Base-by-base conservation (phyloP, 140 eudicot genomes). In the Flaveria floridana region DNA sequence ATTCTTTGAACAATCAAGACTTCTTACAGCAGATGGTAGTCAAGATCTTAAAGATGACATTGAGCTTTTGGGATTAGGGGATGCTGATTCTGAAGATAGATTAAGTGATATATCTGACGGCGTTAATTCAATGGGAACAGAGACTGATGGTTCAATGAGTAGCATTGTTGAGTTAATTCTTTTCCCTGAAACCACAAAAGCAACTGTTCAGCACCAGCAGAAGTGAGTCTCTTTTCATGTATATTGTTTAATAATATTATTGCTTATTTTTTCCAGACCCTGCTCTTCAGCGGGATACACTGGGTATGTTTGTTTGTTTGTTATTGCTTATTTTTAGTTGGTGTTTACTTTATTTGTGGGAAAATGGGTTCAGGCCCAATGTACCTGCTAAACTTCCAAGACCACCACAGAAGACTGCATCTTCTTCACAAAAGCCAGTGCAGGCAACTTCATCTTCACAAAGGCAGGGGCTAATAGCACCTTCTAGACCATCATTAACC, bases 21-120 rank as follows among this genome's bases (percentile, higher is more conserved):
- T 78, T 72, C 85, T 87, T 76, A 75, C 71, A 62, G 64, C 65
- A 13, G 82, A 73, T 14, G 65, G 72, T 28, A 68, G 58, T 80
- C 78, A 46, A 56, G 82, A 48, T 66, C 56, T 52, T 70, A 39
- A 76, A 57, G 98, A 86, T 10, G 98, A 88, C 37, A 13, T 85
- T 1, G 97, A 86, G 78, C 88, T 93, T 26, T 68, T 93, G 73
- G 87, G 94, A 59, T 86, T 87, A 74, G 96, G 88, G 64, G 94
- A 90, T 76, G 91, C 55, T 8, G 97, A 90, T 81, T 85, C 89
- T 7, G 97, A 93, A 4, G 97, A 85, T 80, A 86, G 94, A 70
- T 81, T 93, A 61, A 93, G 98, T 75, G 98, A 90, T 73, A 90
- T 93, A 74, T 93, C 98, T 41, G 98, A 93, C 55, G 89, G 97